phyloP scores from a whole-genome alignment of 192 early-diverging fungal genomes.

The Chytriomyces sp. region DNA sequence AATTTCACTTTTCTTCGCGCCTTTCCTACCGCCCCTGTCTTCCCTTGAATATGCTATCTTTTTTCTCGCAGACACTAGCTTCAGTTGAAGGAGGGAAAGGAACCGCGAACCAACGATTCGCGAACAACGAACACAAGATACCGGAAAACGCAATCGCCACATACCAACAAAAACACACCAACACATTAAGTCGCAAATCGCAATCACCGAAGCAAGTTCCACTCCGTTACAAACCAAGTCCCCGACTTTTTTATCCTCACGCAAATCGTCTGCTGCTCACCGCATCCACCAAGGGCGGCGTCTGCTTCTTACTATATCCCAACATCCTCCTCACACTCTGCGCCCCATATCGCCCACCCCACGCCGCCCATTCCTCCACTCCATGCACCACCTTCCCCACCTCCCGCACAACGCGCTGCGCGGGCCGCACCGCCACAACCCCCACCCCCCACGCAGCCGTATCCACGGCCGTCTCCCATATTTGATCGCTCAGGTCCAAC shows the following conservation, averaged over 20 bases:
- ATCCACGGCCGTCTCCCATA: conserved; percentile 22
- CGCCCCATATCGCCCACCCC: conserved; percentile 12
- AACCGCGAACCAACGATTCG: background rate
- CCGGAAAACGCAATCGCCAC: background rate
- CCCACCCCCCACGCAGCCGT: conserved; percentile 25
- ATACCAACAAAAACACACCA: background rate
- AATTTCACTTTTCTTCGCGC: too few species aligned
- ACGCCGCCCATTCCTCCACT: conserved; percentile 2
- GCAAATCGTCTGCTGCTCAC: background rate
- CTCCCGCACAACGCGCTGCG: background rate
- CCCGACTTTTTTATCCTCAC: background rate
- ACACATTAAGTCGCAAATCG: background rate
- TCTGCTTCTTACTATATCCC: conserved; percentile 10
- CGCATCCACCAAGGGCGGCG: background rate
- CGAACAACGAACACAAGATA: background rate
- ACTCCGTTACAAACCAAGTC: too few species aligned
- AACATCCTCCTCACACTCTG: conserved; percentile 11
- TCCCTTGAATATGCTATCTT: too few species aligned
- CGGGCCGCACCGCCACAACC: conserved; percentile 5
- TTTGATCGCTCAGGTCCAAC: conserved; percentile 3
- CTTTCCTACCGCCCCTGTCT: too few species aligned
- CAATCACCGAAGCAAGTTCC: background rate
- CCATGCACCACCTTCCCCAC: background rate
- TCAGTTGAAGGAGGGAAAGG: too few species aligned
- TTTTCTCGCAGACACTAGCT: too few species aligned